phyloP scores from a whole-genome alignment of 371 early-diverging fungal species.

The Apophysomyces trapeziformis region DNA sequence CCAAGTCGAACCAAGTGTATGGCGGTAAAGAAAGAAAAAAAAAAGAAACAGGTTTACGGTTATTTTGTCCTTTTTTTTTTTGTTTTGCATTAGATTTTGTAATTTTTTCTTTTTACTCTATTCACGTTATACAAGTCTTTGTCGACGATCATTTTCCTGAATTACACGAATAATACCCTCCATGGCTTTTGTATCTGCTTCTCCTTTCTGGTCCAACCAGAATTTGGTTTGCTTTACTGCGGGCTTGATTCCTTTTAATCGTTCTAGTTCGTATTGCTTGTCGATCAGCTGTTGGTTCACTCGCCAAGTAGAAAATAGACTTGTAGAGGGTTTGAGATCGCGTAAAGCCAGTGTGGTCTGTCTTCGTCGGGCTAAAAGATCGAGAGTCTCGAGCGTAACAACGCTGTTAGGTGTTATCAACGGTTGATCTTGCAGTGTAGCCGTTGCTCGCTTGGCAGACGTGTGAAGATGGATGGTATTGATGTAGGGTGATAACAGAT shows the following conservation, averaged over 20 bases:
- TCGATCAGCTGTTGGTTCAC: slow-evolving; percentile 28
- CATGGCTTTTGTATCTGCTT: slow-evolving; percentile 44
- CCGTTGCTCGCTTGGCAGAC: slow-evolving; percentile 1
- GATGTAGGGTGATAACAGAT: slow-evolving; percentile 48
- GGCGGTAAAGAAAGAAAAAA: neutral
- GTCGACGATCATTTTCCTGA: slow-evolving; percentile 32
- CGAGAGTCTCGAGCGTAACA: slow-evolving; percentile 47
- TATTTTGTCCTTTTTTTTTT: neutral
- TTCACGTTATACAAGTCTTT: slow-evolving; percentile 24
- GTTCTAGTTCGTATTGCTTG: slow-evolving; percentile 24
- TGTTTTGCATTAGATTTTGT: neutral
- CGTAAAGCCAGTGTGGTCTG: slow-evolving; percentile 37
- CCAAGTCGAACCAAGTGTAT: slow-evolving; percentile 18
- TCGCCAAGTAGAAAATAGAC: slow-evolving; percentile 42
- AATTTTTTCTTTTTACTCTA: slow-evolving; percentile 20
- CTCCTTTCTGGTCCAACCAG: slow-evolving; percentile 50
- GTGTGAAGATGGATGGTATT: slow-evolving; percentile 38
- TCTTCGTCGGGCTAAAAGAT: slow-evolving; percentile 37
- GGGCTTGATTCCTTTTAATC: slow-evolving; percentile 19
- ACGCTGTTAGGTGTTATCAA: slow-evolving; percentile 41
- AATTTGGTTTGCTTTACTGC: slow-evolving; percentile 38
- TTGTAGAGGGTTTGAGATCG: slow-evolving; percentile 33
- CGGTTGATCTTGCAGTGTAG: slow-evolving; percentile 7
- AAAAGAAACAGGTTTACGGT: neutral
- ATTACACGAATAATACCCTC: slow-evolving; percentile 40